phyloP scores from a whole-genome alignment of 495 filamentous ascomycete species.

The Tuber calosporum region DNA sequence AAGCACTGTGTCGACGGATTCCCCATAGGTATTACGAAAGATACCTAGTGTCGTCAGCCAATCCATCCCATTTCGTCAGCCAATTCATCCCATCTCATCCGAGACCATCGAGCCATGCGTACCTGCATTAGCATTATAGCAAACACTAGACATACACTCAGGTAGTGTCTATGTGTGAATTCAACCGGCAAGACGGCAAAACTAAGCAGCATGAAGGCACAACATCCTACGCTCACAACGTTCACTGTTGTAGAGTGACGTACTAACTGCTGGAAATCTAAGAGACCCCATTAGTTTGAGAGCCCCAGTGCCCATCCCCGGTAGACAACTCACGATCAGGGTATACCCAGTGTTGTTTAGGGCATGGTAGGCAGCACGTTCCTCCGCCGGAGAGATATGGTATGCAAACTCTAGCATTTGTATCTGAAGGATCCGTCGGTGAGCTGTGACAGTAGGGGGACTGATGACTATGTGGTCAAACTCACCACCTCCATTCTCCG shows the following conservation, averaged over 20 bases:
- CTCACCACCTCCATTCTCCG: constrained; percentile 59
- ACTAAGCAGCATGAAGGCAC: constrained; percentile 70
- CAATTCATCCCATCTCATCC: neutral
- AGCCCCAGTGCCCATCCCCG: constrained; percentile 7
- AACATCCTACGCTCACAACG: constrained; percentile 63
- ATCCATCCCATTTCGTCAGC: neutral
- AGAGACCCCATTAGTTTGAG: neutral
- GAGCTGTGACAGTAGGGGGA: constrained; percentile 4
- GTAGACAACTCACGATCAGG: constrained; percentile 54
- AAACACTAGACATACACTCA: constrained; percentile 76
- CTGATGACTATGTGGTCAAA: constrained; percentile 16
- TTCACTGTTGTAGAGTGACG: constrained; percentile 69
- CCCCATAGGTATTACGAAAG: constrained; percentile 87
- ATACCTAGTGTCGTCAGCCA: constrained; percentile 50
- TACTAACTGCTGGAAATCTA: constrained; percentile 58
- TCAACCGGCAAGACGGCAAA: constrained; percentile 79
- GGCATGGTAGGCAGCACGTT: constrained; percentile 84
- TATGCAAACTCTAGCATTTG: constrained; percentile 47
- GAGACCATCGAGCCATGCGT: constrained; percentile 41
- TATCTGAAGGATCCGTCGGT: constrained; percentile 19
- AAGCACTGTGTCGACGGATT: constrained; percentile 68
- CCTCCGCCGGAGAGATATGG: constrained; percentile 47
- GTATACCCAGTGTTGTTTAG: constrained; percentile 75
- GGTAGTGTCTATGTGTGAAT: constrained; percentile 83
- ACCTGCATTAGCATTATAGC: constrained; percentile 72